These are phyloP conservation scores for Zygosaccharomyces sapae DNA, from an alignment of 1,139 yeast genomes.

Conservation along the genomic window DNA sequence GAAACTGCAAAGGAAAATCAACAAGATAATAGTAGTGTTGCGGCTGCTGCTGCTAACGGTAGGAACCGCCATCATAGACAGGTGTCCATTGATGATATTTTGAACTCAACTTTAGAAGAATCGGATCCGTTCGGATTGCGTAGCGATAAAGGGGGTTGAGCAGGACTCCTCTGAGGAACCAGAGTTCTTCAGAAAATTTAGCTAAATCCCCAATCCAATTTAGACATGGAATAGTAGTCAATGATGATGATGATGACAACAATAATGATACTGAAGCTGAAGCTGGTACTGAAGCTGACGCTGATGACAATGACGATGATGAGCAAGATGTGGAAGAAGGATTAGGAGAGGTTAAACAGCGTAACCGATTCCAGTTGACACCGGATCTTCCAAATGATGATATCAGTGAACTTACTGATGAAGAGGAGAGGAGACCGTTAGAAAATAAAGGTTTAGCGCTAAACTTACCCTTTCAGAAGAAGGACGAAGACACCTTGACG, in stretches of 20 bases:
- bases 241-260: conserved; percentile 5
- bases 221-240: conserved; percentile 15
- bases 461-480: conserved; percentile 8
- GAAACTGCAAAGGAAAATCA: neutral
- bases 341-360: neutral
- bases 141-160: neutral
- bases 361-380: neutral
- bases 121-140: conserved; percentile 1
- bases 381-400: neutral
- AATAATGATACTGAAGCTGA: too few relatives aligned
- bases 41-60: neutral
- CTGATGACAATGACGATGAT: too few relatives aligned
- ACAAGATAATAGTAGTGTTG: neutral
- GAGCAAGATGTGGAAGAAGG: neutral
- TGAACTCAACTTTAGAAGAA: conserved; percentile 30
- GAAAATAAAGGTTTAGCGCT: conserved; percentile 11
- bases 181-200: conserved; percentile 54
- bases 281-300: neutral
- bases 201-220: conserved; percentile 16
- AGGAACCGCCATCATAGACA: conserved; percentile 17
- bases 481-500: conserved; percentile 16
- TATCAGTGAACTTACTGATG: neutral
- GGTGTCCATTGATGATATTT: conserved; percentile 31
- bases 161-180: conserved; percentile 53
- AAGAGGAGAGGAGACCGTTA: neutral